Evolutionary conservation across 352 stramenopile species (phyloP).

Genomic region (Phytophthora sp.): DNA sequence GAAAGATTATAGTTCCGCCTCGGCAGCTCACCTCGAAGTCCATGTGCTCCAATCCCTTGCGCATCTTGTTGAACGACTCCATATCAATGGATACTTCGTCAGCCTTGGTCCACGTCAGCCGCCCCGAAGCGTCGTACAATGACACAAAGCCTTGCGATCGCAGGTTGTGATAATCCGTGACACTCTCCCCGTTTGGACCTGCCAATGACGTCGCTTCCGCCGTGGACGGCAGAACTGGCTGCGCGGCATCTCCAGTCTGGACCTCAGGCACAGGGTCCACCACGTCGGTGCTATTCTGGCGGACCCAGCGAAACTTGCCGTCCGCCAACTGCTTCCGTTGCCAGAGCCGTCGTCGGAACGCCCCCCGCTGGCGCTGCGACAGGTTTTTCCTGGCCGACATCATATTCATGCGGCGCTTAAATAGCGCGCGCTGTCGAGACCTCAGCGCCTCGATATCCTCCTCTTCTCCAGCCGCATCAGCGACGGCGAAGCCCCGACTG

Average conservation of each 20-base stretch:
- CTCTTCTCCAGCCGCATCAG: constrained; percentile 18
- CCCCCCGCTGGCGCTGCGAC: constrained; percentile 70
- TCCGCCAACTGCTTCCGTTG: constrained; percentile 60
- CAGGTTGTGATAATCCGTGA: constrained; percentile 66
- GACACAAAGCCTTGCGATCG: constrained; percentile 75
- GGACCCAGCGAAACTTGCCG: constrained; percentile 79
- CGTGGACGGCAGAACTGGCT: constrained; percentile 25
- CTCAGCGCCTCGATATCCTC: constrained; percentile 46
- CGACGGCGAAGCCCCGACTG: constrained; percentile 28
- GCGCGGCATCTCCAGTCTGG: constrained; percentile 11
- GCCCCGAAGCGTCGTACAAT: constrained; percentile 63
- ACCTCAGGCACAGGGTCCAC: constrained; percentile 33
- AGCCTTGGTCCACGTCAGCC: constrained; percentile 61
- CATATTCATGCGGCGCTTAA: constrained; percentile 75
- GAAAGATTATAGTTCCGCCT: not conserved
- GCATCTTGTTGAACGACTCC: constrained; percentile 59
- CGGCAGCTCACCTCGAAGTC: constrained; percentile 63
- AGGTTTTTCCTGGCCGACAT: constrained; percentile 66
- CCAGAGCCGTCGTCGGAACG: constrained; percentile 70
- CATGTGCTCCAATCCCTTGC: constrained; percentile 44
- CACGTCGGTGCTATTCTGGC: constrained; percentile 62
- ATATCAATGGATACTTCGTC: constrained; percentile 75
- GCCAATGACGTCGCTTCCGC: constrained; percentile 29
- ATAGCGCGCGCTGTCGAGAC: constrained; percentile 59
- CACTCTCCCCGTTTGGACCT: constrained; percentile 53